A percentile compares a stretch with the other conserved stretches of the same genome.
These are phyloP conservation scores for Boletus speciosus DNA, from an alignment of 768 basidiomycete genomes.

Conservation along the genomic window DNA sequence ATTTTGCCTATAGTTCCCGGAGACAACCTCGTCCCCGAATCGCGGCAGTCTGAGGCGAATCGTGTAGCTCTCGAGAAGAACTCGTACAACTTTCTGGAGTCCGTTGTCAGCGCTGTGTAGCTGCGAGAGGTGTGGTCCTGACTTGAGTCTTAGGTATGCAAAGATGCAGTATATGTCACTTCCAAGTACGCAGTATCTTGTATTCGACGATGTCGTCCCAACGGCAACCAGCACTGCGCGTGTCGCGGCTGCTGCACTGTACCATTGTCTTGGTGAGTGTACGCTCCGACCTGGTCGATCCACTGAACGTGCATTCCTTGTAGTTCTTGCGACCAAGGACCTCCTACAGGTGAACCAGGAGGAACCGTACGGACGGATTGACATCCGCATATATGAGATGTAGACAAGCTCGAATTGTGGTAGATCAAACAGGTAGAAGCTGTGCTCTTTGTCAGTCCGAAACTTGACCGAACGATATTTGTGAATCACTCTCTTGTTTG, in stretches of 20 bases:
- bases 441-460: slow-evolving; percentile 7
- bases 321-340: slow-evolving; percentile 77
- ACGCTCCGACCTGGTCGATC: not conserved
- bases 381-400: slow-evolving; percentile 33
- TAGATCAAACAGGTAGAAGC: not conserved
- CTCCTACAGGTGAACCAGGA: slow-evolving; percentile 59
- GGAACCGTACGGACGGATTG: slow-evolving; percentile 55
- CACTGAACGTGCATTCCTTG: not conserved
- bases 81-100: slow-evolving; percentile 81
- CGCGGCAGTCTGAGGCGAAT: slow-evolving; percentile 55
- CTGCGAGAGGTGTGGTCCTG: slow-evolving; percentile 5
- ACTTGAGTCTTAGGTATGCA: slow-evolving; percentile 52
- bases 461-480: not conserved
- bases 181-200: slow-evolving; percentile 45
- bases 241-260: slow-evolving; percentile 79
- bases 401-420: not conserved
- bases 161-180: slow-evolving; percentile 71
- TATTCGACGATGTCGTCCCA: slow-evolving; percentile 67
- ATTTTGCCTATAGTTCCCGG: slow-evolving; percentile 25
- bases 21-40: slow-evolving; percentile 35
- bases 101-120: slow-evolving; percentile 17
- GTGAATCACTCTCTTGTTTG: not conserved
- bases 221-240: slow-evolving; percentile 63
- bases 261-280: slow-evolving; percentile 74
- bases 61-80: slow-evolving; percentile 65